Evolutionary conservation across 345 rosid species (phyloP), one percentile per base, ranked within the genome.

Genomic region (Punica granatum): DNA sequence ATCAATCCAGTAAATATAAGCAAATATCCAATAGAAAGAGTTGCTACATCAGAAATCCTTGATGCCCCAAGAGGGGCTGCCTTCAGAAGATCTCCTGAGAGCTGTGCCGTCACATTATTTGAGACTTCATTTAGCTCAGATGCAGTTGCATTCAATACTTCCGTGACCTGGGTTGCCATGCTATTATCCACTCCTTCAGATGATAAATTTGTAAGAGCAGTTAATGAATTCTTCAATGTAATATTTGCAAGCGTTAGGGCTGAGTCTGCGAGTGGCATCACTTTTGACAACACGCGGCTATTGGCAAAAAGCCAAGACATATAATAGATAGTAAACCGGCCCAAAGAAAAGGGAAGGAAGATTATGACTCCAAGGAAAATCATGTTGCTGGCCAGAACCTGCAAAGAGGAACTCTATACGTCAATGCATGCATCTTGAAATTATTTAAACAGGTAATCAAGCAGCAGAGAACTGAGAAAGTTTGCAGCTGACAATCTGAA

Each of bases 351-450:
- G 64, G 99, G 99, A 66, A 90, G 82, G 67, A 95, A 87, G 81
- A 95, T 83, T 60, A 95, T 90, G 68, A 88, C 96, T 18, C 97
- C 98, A 39, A 95, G 99, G 90, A 95, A 95, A 80, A 95, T 95
- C 93, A 92, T 90, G 75, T 92, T 95, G 88, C 99, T 95, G 0
- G 96, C 97, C 37, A 95, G 81, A 76, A 95, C 99, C 99, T 95
- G 94, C 72, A 81, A 66, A 68, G 41, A 69, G 69, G 75, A 73
- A 42, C 31, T 35, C 35, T 53, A 49, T 4, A 0, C 42, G 46
- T 48, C 67, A 63, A 64, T 36, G 48, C 23, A 41, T 56, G 36
- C 63, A 69, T 35, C n/a, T 19, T 19, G 14, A 63, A 25, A 33
- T 26, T 48, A 32, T 9, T 44, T 23, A 36, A 53, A 36, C 28